phyloP scores from a whole-genome alignment of 1,284 basidiomycete species.

The Papiliotrema laurentii region DNA sequence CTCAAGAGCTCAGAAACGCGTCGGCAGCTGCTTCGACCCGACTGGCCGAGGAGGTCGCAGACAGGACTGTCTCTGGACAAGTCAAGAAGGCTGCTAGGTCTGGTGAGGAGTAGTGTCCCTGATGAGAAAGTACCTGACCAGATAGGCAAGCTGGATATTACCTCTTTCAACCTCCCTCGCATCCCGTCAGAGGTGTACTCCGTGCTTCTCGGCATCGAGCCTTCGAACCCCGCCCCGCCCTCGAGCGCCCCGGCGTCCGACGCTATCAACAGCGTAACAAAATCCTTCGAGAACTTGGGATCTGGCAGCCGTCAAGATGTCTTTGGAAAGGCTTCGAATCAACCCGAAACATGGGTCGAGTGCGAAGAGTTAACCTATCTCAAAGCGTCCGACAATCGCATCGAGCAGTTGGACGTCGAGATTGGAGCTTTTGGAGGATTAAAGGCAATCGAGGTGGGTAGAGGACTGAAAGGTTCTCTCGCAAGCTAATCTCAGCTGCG shows the following conservation, averaged over 20 bases:
- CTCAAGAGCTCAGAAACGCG: not conserved
- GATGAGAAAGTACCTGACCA: not conserved
- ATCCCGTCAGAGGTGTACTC: conserved; percentile 42
- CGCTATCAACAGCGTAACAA: not conserved
- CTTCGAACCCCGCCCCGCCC: conserved; percentile 27
- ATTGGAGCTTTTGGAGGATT: conserved; percentile 45
- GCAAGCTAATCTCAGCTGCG: not conserved
- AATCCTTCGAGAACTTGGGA: conserved; percentile 6
- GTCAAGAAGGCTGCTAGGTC: conserved; percentile 28
- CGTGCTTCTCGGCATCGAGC: conserved; percentile 32
- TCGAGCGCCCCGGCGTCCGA: conserved; percentile 10
- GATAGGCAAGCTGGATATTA: conserved; percentile 42
- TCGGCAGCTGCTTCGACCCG: not conserved
- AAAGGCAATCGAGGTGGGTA: conserved; percentile 41
- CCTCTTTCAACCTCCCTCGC: conserved; percentile 24
- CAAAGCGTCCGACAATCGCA: conserved; percentile 30
- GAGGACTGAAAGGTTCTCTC: not conserved
- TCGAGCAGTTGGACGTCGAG: conserved; percentile 37
- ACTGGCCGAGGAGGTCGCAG: conserved; percentile 24
- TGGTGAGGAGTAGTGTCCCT: conserved; percentile 22
- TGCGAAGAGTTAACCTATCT: conserved; percentile 40
- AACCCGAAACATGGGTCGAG: conserved; percentile 28
- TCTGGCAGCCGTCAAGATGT: conserved; percentile 5
- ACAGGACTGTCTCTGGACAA: conserved; percentile 28
- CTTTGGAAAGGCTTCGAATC: conserved; percentile 11